Conservation (phyloP, 2,329 filamentous ascomycete species). For the Hypoxylon sp. region DNA sequence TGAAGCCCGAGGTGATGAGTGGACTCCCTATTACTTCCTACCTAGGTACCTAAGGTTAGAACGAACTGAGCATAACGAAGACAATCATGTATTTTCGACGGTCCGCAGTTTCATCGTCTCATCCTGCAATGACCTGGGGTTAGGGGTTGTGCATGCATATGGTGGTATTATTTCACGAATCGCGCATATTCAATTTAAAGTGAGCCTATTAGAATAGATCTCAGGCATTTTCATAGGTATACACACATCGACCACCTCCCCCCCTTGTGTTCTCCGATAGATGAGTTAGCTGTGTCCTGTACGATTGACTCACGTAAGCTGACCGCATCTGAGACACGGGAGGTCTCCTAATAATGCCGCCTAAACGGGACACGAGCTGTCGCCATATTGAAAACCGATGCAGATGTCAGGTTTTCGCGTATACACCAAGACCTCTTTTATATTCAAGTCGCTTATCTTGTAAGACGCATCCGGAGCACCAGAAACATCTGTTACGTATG, state of each 20-base stretch:
- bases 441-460: not conserved
- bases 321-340: constrained; percentile 1
- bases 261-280: not conserved
- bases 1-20: not conserved
- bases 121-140: not conserved
- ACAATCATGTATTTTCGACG: not conserved
- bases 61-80: not conserved
- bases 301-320: not conserved
- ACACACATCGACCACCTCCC: not conserved
- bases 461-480: not conserved
- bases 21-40: not conserved
- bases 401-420: not conserved
- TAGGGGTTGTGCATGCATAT: not conserved
- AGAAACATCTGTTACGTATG: no score
- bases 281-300: not conserved
- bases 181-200: not conserved
- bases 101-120: not conserved
- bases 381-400: not conserved
- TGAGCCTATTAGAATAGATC: not conserved
- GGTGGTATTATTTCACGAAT: not conserved
- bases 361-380: not conserved
- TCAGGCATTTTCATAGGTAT: not conserved
- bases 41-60: not conserved
- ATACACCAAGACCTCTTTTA: not conserved
- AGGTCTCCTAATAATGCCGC: not conserved